A percentile compares a stretch with the other conserved stretches of the same genome.
These are phyloP conservation scores for Dunaliella primolecta DNA, from an alignment of 139 green algal species.

Conservation along the genomic window DNA sequence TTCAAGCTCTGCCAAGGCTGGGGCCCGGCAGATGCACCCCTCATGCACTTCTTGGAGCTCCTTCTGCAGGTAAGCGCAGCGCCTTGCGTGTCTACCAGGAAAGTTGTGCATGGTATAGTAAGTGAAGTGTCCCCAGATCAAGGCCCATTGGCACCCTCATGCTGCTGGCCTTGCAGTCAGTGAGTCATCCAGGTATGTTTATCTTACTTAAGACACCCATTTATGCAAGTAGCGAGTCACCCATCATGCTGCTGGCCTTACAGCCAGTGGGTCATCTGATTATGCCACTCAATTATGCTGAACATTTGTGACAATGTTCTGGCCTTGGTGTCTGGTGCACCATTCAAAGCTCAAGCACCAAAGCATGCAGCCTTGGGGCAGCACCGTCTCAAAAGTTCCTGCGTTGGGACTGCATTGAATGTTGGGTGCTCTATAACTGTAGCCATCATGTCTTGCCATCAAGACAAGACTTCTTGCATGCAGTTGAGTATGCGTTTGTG, in stretches of 20 bases:
- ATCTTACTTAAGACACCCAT: background rate
- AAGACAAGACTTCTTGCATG: background rate
- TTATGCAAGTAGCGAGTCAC: too few relatives aligned
- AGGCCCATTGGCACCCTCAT: background rate
- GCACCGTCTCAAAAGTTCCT: too few relatives aligned
- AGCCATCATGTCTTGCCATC: background rate
- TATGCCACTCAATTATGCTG: background rate
- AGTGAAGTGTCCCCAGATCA: background rate
- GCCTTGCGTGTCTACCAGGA: background rate
- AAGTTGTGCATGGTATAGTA: background rate
- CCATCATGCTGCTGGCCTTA: too few relatives aligned
- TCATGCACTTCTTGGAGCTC: conserved; percentile 26
- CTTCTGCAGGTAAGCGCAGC: conserved; percentile 13
- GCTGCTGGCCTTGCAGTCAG: background rate
- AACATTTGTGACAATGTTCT: background rate
- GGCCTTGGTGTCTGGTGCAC: background rate
- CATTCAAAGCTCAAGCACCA: background rate
- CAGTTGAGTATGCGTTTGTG: too few relatives aligned
- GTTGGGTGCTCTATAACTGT: background rate
- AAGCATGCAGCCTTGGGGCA: background rate
- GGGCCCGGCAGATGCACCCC: background rate
- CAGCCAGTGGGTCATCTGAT: background rate
- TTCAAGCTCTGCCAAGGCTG: background rate
- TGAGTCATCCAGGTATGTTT: background rate
- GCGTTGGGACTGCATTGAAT: too few relatives aligned